These are phyloP conservation scores for Iris macrosiphon DNA, from an alignment of 106 monocot species.

Conservation along the genomic window DNA sequence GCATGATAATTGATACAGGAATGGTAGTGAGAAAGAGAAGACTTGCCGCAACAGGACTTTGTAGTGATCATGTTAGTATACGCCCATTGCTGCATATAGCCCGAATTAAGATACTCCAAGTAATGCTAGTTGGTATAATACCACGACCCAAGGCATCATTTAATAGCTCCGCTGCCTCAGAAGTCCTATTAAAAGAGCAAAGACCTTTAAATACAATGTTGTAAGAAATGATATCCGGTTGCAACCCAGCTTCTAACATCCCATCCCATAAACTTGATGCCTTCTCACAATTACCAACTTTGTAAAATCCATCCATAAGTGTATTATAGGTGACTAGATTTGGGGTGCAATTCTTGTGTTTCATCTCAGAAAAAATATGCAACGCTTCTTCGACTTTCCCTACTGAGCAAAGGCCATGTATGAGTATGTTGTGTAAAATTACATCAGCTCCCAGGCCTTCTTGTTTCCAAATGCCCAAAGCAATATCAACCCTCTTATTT, in stretches of 20 bases:
- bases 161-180: conserved; percentile 43
- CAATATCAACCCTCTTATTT: conserved; percentile 56
- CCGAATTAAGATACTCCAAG: conserved; percentile 67
- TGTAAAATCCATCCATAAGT: conserved; percentile 67
- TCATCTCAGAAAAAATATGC: conserved; percentile 44
- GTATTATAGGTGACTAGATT: conserved; percentile 68
- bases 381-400: conserved; percentile 58
- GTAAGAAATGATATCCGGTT: conserved; percentile 72
- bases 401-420: conserved; percentile 56
- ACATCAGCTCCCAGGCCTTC: conserved; percentile 47
- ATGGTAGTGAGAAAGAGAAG: too few relatives aligned
- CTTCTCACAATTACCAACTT: conserved; percentile 35
- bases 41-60: too few relatives aligned
- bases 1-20: too few relatives aligned
- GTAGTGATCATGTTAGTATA: conserved; percentile 6
- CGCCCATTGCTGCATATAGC: conserved; percentile 31
- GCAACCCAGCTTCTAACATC: conserved; percentile 51
- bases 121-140: conserved; percentile 46
- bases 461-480: conserved; percentile 51
- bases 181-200: conserved; percentile 40
- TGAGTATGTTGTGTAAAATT: conserved; percentile 56
- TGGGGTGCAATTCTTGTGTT: conserved; percentile 37
- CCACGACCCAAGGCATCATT: conserved; percentile 34
- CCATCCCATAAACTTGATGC: conserved; percentile 53
- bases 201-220: conserved; percentile 73